Base-by-base conservation (phyloP, 768 basidiomycete genomes). In the Lentinus tigrinus region DNA sequence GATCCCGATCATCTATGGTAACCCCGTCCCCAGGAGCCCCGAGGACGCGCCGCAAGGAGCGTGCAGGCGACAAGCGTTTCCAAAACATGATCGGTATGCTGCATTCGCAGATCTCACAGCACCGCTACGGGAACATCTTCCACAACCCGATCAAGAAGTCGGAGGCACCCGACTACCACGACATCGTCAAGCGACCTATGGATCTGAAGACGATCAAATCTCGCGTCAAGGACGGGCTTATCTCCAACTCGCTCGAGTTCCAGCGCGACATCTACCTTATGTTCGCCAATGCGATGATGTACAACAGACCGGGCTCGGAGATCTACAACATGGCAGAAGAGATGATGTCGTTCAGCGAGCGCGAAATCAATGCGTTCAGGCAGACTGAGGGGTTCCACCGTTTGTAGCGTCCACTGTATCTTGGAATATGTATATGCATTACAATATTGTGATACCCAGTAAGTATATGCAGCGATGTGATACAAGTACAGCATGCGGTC, bases 251-350 rank as follows among this genome's bases (percentile, higher is more conserved):
- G 1, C 79, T 88, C 31, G 94, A 98, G 69, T 97, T 89, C 66
- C 90, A 95, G 69, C 79, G 93, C 61, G 96, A 97, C 65, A 83
- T 95, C 10, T 88, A 85, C 68, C 78, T 97, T 61, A 96, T 98
- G 89, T 96, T 97, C 72, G 91, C 93, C 8, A 98, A 98, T 71
- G 92, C 96, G 4, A 88, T 96, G 85, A 93, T 98, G 90, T 98
- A 94, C 71, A 98, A 98, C 63, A 78, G 88, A 47, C 89, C 92
- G 1, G 85, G 85, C 4, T 90, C 88, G 16, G 91, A 93, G 68
- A 88, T 96, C n/a, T 85, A 88, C 61, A 79, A 78, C 52, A 96
- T 95, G 91, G 92, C 95, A 6, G 86, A 93, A 69, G 92, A 90
- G 88, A 90, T 90, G 89, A 87, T 90, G 87, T 67, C 81, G 1